A percentile compares a stretch with the other conserved stretches of the same genome.
Conservation (phyloP, 306 rosid genomes). For the Hippophae tibetana region DNA sequence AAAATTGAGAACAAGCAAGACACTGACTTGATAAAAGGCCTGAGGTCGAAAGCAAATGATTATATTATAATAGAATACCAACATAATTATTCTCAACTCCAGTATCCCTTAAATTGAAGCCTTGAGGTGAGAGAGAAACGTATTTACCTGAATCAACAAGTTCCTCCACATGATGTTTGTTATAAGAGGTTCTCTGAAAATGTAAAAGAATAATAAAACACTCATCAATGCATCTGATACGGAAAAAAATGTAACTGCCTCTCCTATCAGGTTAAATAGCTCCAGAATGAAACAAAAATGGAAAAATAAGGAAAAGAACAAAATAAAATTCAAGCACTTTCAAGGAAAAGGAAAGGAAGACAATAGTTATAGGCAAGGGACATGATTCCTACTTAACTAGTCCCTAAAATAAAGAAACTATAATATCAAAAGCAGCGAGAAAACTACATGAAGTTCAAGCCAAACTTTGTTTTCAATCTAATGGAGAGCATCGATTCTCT, state of each 20-base stretch:
- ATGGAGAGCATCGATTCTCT: too few species aligned
- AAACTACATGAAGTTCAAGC: too few species aligned
- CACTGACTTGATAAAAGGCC: constrained; percentile 77
- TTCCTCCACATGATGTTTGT: constrained; percentile 97
- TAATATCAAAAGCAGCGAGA: too few species aligned
- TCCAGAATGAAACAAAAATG: too few species aligned
- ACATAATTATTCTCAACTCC: not conserved
- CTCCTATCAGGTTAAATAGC: not conserved
- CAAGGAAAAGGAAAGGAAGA: too few species aligned
- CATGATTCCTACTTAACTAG: too few species aligned
- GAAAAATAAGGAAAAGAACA: too few species aligned
- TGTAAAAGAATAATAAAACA: not conserved
- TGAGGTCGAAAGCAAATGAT: constrained; percentile 16
- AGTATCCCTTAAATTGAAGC: not conserved
- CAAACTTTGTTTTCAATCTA: too few species aligned
- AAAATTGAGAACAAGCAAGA: constrained; percentile 69
- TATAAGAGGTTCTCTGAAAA: constrained; percentile 77
- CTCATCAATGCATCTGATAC: constrained; percentile 7
- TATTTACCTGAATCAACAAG: constrained; percentile 66
- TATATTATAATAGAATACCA: not conserved
- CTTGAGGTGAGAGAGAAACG: not conserved
- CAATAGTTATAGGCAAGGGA: too few species aligned
- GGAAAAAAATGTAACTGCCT: not conserved
- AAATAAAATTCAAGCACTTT: too few species aligned
- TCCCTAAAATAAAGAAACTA: too few species aligned